A percentile compares a stretch with the other conserved stretches of the same genome.
These are phyloP conservation scores for Kuraishia hungarica DNA, from an alignment of 805 yeast genomes.

Conservation along the genomic window DNA sequence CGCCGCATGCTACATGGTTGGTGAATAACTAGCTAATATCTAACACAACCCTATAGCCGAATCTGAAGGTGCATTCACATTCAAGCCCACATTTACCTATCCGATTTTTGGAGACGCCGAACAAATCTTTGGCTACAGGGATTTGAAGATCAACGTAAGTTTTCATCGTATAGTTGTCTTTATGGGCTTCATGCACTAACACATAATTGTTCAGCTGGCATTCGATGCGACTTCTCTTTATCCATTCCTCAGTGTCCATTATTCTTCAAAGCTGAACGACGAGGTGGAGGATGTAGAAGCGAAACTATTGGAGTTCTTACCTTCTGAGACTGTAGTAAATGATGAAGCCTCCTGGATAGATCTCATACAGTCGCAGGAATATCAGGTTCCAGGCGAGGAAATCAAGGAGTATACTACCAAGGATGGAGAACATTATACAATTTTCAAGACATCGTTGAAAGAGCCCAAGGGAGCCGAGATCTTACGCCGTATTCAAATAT, in stretches of 20 bases:
- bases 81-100: slow-evolving; percentile 78
- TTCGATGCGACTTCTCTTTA: slow-evolving; percentile 69
- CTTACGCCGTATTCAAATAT: slow-evolving; percentile 65
- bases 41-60: slow-evolving; percentile 30
- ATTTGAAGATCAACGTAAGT: slow-evolving; percentile 48
- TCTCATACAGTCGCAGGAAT: slow-evolving; percentile 35
- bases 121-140: slow-evolving; percentile 76
- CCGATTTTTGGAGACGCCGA: slow-evolving; percentile 93
- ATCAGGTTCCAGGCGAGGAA: slow-evolving; percentile 21
- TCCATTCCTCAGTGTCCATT: slow-evolving; percentile 62
- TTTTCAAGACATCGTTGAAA: slow-evolving; percentile 41
- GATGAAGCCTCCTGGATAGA: slow-evolving; percentile 68
- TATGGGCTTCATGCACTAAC: background rate
- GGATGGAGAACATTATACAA: slow-evolving; percentile 32
- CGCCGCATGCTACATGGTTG: background rate
- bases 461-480: slow-evolving; percentile 38
- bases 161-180: background rate
- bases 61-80: slow-evolving; percentile 48
- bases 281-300: slow-evolving; percentile 53
- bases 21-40: background rate
- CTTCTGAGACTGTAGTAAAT: slow-evolving; percentile 45
- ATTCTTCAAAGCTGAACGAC: slow-evolving; percentile 40
- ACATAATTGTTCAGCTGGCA: slow-evolving; percentile 23
- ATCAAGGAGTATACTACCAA: slow-evolving; percentile 22
- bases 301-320: slow-evolving; percentile 49